These are phyloP conservation scores for Mucuna pruriens DNA, from an alignment of 306 rosid species.

Conservation along the genomic window DNA sequence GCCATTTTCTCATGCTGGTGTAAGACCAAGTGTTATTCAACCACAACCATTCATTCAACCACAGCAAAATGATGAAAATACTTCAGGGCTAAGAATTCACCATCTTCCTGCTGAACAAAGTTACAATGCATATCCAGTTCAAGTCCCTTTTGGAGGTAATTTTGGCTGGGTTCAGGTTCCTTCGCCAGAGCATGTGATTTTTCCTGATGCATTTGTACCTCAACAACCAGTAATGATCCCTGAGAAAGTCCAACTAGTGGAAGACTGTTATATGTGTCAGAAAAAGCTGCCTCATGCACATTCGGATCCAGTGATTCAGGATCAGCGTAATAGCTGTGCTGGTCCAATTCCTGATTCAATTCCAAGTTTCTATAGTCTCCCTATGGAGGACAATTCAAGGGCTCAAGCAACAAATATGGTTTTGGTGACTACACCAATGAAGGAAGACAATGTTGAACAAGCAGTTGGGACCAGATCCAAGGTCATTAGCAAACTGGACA, in stretches of 20 bases:
- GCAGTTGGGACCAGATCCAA: constrained; percentile 56
- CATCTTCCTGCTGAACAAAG: constrained; percentile 79
- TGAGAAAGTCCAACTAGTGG: constrained; percentile 54
- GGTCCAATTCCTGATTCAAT: constrained; percentile 56
- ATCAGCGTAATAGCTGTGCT: constrained; percentile 55
- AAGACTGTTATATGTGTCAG: constrained; percentile 86
- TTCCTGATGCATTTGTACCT: constrained; percentile 57
- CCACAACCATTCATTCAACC: constrained; percentile 65
- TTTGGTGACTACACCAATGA: constrained; percentile 55
- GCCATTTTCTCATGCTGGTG: constrained; percentile 57
- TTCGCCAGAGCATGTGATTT: constrained; percentile 51
- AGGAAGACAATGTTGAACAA: constrained; percentile 61
- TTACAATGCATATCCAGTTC: constrained; percentile 68
- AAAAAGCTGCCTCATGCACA: constrained; percentile 82
- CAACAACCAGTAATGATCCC: constrained; percentile 62
- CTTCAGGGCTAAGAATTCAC: constrained; percentile 60
- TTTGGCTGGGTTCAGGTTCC: constrained; percentile 75
- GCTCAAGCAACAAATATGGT: constrained; percentile 56
- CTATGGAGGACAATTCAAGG: constrained; percentile 53
- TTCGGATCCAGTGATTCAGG: constrained; percentile 76
- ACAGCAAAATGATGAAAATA: constrained; percentile 60
- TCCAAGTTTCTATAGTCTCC: constrained; percentile 55
- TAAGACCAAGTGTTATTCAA: constrained; percentile 62
- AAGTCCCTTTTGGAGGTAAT: constrained; percentile 66
- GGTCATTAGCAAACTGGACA: constrained; percentile 53